Base-by-base conservation (phyloP, 495 filamentous ascomycete genomes). In the Cercophora samala region DNA sequence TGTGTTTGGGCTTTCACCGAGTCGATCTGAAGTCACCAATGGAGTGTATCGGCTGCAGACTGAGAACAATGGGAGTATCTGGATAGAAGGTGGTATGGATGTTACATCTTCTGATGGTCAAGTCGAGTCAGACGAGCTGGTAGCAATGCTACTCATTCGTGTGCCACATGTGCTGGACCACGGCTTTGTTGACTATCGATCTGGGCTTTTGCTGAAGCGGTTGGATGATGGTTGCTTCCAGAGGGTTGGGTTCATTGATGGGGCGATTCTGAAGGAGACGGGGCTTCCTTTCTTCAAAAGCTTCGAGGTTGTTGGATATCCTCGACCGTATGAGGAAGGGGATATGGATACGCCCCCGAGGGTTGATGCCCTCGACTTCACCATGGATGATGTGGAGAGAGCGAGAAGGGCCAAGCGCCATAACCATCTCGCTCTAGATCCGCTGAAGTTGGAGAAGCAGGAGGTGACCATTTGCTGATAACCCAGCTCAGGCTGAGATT, bases 241-340 rank as follows among this genome's bases (percentile, higher is more conserved):
- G 52, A 66, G 72, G 46, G 66, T 75, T 18, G 71, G 73, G 0
- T 71, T 68, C 52, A 64, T 75, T 4, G 71, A 75, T 37, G 73
- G 73, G 29, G 70, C 62, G 26, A 17, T 75, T 2, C 17, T 75
- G 19, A 29, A 51, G 22, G 58, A 54, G 63, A 56, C 22, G 3
- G n/a, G 65, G 42, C 37, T 42, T 1, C 19, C 46, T 32, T 17
- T 24, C 24, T 13, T 60, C 5, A 42, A 64, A 19, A 60, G 62
- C 4, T 62, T 56, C 8, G 62, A 59, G 17, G 37, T 63, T n/a
- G 62, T 70, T 22, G 68, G 68, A 18, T 66, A 67, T 53, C 26
- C 53, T 60, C 68, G 64, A 6, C 63, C 64, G 1, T 64, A 46
- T 25, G 18, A 64, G 29, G 62, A 70, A 8, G 66, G 56, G 13